Evolutionary conservation across 805 yeast genomes (phyloP).

Genomic region (Maudiozyma saulgeensis): DNA sequence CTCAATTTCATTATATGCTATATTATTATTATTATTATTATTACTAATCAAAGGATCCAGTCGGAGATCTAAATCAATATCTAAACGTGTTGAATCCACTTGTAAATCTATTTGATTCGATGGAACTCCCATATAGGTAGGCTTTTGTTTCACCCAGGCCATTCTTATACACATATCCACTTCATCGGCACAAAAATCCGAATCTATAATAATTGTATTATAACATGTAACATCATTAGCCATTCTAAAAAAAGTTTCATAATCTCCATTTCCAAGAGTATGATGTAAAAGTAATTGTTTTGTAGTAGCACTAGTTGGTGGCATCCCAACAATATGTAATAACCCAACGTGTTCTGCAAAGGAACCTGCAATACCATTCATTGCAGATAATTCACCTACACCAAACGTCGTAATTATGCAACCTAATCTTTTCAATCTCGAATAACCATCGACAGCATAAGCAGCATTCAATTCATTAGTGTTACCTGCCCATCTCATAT

Average conservation of each 20-base stretch:
- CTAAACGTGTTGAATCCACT: slow-evolving; percentile 42
- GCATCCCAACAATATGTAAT: slow-evolving; percentile 78
- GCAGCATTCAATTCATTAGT: slow-evolving; percentile 88
- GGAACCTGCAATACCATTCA: slow-evolving; percentile 78
- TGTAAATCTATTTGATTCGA: slow-evolving; percentile 57
- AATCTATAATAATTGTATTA: slow-evolving; percentile 47
- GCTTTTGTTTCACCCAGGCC: slow-evolving; percentile 61
- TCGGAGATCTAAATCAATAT: slow-evolving; percentile 21
- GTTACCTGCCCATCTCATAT: slow-evolving; percentile 64
- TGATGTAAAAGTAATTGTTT: slow-evolving; percentile 58
- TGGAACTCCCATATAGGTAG: slow-evolving; percentile 69
- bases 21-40: slow-evolving; percentile 29
- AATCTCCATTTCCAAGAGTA: slow-evolving; percentile 70
- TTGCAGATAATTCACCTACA: slow-evolving; percentile 80
- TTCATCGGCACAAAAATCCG: slow-evolving; percentile 47
- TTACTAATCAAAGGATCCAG: slow-evolving; percentile 7
- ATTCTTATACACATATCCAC: slow-evolving; percentile 59
- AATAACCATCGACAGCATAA: slow-evolving; percentile 85
- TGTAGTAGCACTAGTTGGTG: slow-evolving; percentile 33
- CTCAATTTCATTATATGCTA: slow-evolving; percentile 23
- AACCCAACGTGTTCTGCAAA: slow-evolving; percentile 76
- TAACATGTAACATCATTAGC: slow-evolving; percentile 54
- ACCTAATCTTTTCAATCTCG: slow-evolving; percentile 38
- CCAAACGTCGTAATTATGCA: slow-evolving; percentile 56
- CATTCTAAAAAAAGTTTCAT: slow-evolving; percentile 61